A percentile compares a stretch with the other conserved stretches of the same genome.
phyloP scores from a whole-genome alignment of 2,329 filamentous ascomycete genomes.

The Lasiodiplodia hormozganensis region DNA sequence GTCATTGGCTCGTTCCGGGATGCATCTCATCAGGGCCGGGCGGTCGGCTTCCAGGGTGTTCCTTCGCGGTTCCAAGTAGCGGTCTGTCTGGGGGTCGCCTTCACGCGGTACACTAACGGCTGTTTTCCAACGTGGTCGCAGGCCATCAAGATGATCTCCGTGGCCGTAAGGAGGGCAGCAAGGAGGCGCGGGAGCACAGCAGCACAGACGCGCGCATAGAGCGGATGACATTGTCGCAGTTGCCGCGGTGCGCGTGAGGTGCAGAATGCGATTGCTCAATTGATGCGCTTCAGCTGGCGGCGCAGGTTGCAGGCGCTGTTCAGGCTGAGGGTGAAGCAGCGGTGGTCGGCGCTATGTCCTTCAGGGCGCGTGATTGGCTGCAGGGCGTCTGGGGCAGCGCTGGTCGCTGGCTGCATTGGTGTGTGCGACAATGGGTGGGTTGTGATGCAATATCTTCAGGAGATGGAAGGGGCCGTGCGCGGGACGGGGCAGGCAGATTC shows the following conservation, averaged over 20 bases:
- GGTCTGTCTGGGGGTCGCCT: not conserved
- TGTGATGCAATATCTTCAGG: conserved; percentile 27
- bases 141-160: not conserved
- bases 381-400: not conserved
- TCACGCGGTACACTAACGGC: conserved; percentile 3
- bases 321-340: not conserved
- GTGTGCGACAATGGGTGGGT: conserved; percentile 6
- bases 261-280: not conserved
- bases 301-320: not conserved
- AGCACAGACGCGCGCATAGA: not conserved
- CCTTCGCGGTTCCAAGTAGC: conserved; percentile 5
- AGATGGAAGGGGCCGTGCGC: conserved; percentile 7
- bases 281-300: not conserved
- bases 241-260: not conserved
- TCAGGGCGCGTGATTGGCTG: conserved; percentile 4
- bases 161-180: not conserved
- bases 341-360: not conserved
- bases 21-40: not conserved
- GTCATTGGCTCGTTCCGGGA: not conserved
- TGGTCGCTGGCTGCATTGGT: not conserved
- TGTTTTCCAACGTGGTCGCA: not conserved
- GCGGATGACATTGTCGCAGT: not conserved
- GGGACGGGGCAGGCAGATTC: conserved; percentile 1
- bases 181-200: not conserved
- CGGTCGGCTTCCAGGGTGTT: not conserved